Evolutionary conservation across 495 filamentous ascomycete species (phyloP), one percentile per base, ranked within the genome.

Genomic region (Talaromyces wortmannii): DNA sequence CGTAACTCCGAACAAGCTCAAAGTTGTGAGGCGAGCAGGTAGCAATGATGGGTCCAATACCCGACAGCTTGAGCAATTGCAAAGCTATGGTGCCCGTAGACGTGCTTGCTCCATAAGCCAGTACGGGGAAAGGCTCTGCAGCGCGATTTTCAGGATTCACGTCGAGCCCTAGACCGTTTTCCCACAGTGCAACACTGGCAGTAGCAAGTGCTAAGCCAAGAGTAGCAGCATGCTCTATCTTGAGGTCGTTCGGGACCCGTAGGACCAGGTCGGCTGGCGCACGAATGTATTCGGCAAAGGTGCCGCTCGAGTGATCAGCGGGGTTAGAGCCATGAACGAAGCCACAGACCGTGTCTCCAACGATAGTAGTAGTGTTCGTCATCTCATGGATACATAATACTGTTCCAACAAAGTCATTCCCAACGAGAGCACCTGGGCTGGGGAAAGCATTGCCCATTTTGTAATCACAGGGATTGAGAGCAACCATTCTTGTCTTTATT

Each of bases 1-100:
- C 83, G 18, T 74, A 74, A 3, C 54, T 62, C 30, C 68, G 64
- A n/a, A 79, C 75, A 5, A 85, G 63, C 4, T 75, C 69, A 52
- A 81, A 79, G 63, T 86, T 86, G 10, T 61, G 63, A 0, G 76
- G 74, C 0, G 82, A 84, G 56, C 81, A 82, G 0, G 80, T 83
- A 6, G 77, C 66, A 43, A 85, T 73, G 10, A n/a, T n/a, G n/a
- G n/a, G 77, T 69, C 5, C 65, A 58, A 48, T 7, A 7, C 18
- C 45, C 7, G 13, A 69, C 59, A 71, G 56, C 44, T 65, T 69
- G 7, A 64, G 45, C 2, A 71, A 18, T 45, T 73, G 69, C 8
- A 70, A 56, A 1, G 67, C 67, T 17, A 66, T 59, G 0, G 62
- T 65, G 3, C 70, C 70, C 0, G 55, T 63, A 3, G 69, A 55